These are phyloP conservation scores for Gymnopus androsaceus DNA, from an alignment of 1,284 basidiomycete species.

Conservation along the genomic window DNA sequence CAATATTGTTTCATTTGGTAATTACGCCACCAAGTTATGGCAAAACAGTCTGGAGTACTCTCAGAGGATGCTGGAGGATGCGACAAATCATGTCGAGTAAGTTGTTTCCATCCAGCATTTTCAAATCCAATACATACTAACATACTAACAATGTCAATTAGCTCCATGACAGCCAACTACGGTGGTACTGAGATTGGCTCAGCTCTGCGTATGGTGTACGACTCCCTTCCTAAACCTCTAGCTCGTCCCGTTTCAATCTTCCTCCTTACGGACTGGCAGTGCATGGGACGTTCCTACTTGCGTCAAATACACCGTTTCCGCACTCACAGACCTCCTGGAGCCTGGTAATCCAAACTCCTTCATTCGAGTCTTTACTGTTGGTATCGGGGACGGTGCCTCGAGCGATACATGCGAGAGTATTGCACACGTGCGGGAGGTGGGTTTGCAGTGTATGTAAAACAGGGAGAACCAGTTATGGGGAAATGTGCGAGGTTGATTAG, in stretches of 20 bases:
- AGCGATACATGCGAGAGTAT: constrained; percentile 3
- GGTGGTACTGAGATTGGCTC: constrained; percentile 50
- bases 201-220: constrained; percentile 39
- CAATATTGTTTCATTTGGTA: constrained; percentile 35
- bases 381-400: constrained; percentile 2
- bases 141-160: too few relatives aligned
- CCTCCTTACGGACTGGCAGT: constrained; percentile 53
- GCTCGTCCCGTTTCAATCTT: constrained; percentile 44
- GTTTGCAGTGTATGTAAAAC: constrained; percentile 1
- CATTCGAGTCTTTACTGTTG: not conserved
- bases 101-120: not conserved
- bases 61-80: constrained; percentile 19
- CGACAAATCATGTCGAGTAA: constrained; percentile 15
- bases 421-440: not conserved
- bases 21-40: constrained; percentile 24
- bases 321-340: not conserved
- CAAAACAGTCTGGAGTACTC: constrained; percentile 23
- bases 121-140: not conserved
- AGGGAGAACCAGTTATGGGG: not conserved
- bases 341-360: not conserved
- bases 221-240: constrained; percentile 30
- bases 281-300: constrained; percentile 14
- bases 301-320: not conserved
- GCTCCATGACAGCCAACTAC: constrained; percentile 30
- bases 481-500: constrained; percentile 7